Base-by-base conservation (phyloP, 768 basidiomycete species). In the Leccinum broughii region DNA sequence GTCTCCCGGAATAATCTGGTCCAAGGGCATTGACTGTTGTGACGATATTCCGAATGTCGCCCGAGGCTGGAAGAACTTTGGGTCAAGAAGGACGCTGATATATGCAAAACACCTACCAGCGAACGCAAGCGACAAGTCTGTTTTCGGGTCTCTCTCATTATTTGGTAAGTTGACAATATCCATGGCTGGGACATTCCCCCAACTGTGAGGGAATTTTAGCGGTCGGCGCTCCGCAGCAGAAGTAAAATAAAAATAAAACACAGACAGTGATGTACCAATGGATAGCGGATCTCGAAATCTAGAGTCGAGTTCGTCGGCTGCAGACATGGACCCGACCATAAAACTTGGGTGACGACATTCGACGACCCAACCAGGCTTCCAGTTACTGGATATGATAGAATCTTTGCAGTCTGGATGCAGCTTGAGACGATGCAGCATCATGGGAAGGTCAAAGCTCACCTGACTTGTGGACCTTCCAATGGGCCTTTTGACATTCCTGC, bases 31-130 rank as follows among this genome's bases (percentile, higher is more conserved):
- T 83, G 55, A 83, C 63, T 3, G 78, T 82, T 28, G 65, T 65
- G 6, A 83, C 53, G 17, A 82, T 60, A 56, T 81, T 74, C 39
- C 82, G 75, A 51, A 83, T 71, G 65, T 83, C 82, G 5, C 82
- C 82, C 7, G 82, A 83, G 0, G 80, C 82, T 83, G 51, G 13
- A 44, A 54, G 11, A 26, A 22, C 22, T 17, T 54, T 50, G 50
- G 28, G 24, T 15, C 2, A 44, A 56, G 14, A 52, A n/a, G 4
- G 53, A 37, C 2, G 15, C 8, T 1, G 8, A 20, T 15, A 14
- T 7, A 34, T 22, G 3, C 24, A 39, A 26, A 34, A 2, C 26
- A 58, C 72, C 5, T 13, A 73, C 72, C 70, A 20, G 62, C 64
- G 10, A 74, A 70, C 1, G 60, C 63, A 34, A 76, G 62, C 8